Conservation (phyloP, 306 rosid species). For the Cucurbita maxima region DNA sequence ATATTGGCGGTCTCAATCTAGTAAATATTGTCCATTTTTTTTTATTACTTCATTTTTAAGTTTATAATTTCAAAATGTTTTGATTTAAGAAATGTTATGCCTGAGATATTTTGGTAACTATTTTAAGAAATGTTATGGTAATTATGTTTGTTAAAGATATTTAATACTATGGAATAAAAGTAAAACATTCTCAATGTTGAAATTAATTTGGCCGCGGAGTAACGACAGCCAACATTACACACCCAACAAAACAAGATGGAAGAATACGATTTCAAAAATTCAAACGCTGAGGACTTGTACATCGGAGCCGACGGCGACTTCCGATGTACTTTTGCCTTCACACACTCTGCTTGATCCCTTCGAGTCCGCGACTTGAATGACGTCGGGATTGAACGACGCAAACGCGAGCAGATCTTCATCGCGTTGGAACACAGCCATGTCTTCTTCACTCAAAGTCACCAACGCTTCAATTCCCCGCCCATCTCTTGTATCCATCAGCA, state of each 20-base stretch:
- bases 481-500: neutral
- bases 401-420: neutral
- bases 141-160: too few species aligned
- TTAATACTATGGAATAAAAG: too few species aligned
- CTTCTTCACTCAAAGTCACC: constrained; percentile 1
- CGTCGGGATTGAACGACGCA: neutral
- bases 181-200: too few species aligned
- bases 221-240: too few species aligned
- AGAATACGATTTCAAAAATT: neutral
- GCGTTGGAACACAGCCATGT: neutral
- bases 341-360: neutral
- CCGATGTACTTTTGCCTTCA: neutral
- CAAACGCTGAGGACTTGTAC: neutral
- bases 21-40: too few species aligned
- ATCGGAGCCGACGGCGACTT: neutral
- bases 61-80: too few species aligned
- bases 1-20: too few species aligned
- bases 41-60: too few species aligned
- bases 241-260: neutral
- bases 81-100: too few species aligned
- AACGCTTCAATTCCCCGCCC: constrained; percentile 6
- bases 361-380: neutral
- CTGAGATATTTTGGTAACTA: too few species aligned
- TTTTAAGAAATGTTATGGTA: too few species aligned
- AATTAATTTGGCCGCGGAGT: too few species aligned